These are phyloP conservation scores for Stephanodiscus triporus DNA, from an alignment of 108 stramenopile species.

Conservation along the genomic window DNA sequence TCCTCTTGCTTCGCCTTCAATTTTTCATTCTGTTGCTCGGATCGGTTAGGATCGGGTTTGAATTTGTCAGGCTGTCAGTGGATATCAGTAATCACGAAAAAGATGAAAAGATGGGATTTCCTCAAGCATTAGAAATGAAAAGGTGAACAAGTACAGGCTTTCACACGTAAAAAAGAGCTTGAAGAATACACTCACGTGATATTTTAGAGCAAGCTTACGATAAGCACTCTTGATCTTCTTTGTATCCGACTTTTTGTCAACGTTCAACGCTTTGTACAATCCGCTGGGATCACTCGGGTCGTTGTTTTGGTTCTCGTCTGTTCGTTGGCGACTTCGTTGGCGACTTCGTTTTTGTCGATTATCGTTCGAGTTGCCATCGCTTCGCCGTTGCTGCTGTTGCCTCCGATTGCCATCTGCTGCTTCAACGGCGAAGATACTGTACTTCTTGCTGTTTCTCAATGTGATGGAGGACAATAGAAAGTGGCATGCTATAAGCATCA, in stretches of 20 bases:
- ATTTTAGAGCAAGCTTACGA: slow-evolving; percentile 62
- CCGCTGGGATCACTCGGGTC: slow-evolving; percentile 27
- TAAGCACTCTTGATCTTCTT: slow-evolving; percentile 77
- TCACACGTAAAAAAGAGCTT: not conserved
- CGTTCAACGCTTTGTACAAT: slow-evolving; percentile 62
- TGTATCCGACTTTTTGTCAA: slow-evolving; percentile 48
- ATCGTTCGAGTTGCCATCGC: not conserved
- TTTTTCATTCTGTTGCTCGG: slow-evolving; percentile 55
- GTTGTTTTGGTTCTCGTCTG: not conserved
- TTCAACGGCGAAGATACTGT: not conserved
- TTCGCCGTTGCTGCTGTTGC: not conserved
- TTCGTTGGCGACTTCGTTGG: not conserved
- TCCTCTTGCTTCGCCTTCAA: slow-evolving; percentile 58
- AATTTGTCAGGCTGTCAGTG: slow-evolving; percentile 66
- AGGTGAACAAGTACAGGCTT: not conserved
- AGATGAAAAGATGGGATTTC: not conserved
- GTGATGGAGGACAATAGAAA: slow-evolving; percentile 1
- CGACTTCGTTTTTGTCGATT: not conserved
- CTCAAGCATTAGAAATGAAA: not conserved
- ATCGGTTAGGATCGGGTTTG: slow-evolving; percentile 24
- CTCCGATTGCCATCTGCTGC: slow-evolving; percentile 1
- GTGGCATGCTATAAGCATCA: not conserved
- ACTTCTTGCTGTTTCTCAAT: not conserved
- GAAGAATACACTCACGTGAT: slow-evolving; percentile 44
- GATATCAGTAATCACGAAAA: not conserved